These are phyloP conservation scores for Phoma sp. DNA, from an alignment of 2,329 filamentous ascomycete species.

Conservation along the genomic window DNA sequence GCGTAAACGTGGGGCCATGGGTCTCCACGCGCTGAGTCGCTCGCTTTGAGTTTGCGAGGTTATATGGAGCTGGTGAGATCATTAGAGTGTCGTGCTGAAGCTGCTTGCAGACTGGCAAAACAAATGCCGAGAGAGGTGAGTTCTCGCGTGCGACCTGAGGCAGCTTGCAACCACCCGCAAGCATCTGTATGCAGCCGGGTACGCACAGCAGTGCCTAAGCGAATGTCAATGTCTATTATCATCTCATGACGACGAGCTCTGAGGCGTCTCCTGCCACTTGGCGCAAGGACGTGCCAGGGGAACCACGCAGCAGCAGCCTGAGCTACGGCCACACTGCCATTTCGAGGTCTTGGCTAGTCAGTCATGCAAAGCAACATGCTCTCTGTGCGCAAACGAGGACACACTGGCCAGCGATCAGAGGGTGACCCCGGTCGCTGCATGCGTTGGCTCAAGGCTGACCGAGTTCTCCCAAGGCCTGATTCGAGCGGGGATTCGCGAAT, in stretches of 20 bases:
- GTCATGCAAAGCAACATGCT: constrained; percentile 38
- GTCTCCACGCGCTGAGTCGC: constrained; percentile 12
- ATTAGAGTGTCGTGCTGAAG: constrained; percentile 5
- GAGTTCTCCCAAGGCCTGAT: constrained; percentile 24
- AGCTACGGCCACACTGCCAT: constrained; percentile 35
- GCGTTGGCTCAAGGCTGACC: constrained; percentile 43
- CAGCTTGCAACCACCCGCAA: constrained; percentile 10
- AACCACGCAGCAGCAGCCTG: constrained; percentile 13
- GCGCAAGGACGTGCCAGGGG: constrained; percentile 15
- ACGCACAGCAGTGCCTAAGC: constrained; percentile 5
- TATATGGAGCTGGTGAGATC: constrained; percentile 7
- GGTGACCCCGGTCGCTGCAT: constrained; percentile 45
- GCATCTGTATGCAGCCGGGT: constrained; percentile 5
- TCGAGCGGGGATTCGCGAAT: constrained; percentile 37
- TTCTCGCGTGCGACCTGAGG: constrained; percentile 5
- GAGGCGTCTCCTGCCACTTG: constrained; percentile 13
- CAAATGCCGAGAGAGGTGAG: constrained; percentile 4
- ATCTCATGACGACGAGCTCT: constrained; percentile 9
- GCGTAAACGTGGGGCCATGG: constrained; percentile 23
- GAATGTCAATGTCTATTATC: constrained; percentile 1
- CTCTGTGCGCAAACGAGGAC: constrained; percentile 28
- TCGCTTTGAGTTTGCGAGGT: constrained; percentile 15
- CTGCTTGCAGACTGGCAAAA: constrained; percentile 14
- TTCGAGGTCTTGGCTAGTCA: constrained; percentile 33
- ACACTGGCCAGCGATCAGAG: constrained; percentile 42